These are phyloP conservation scores for Claviceps africana DNA, from an alignment of 2,329 filamentous ascomycete species.

Conservation along the genomic window DNA sequence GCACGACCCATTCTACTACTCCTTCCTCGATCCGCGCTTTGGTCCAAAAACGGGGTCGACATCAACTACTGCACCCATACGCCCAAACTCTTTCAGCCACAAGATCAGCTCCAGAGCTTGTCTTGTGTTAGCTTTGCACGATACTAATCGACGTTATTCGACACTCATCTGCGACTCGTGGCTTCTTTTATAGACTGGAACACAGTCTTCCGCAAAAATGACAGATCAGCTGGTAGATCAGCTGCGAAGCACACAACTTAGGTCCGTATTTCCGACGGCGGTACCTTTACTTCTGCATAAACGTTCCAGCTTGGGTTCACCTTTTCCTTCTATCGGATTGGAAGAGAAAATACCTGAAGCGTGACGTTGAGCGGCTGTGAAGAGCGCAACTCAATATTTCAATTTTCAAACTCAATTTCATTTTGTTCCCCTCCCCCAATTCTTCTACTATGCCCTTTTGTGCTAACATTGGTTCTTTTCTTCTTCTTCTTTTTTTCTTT, in stretches of 20 bases:
- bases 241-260: slow-evolving; percentile 28
- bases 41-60: not conserved
- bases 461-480: not conserved
- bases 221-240: slow-evolving; percentile 32
- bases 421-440: too few species aligned
- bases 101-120: not conserved
- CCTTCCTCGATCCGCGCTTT: not conserved
- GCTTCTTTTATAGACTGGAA: slow-evolving; percentile 15
- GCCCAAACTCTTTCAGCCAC: not conserved
- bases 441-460: not conserved
- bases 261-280: slow-evolving; percentile 16
- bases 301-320: not conserved
- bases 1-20: not conserved
- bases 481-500: not conserved
- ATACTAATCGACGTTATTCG: slow-evolving; percentile 2
- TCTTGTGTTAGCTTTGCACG: slow-evolving; percentile 12
- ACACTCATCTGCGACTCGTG: slow-evolving; percentile 8
- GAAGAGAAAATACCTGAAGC: not conserved
- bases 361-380: not conserved
- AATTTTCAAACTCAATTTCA: too few species aligned
- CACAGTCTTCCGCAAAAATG: slow-evolving; percentile 21
- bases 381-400: not conserved
- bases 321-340: not conserved
- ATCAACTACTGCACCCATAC: not conserved
- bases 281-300: not conserved